Conservation (phyloP, 163 green algal genomes). For the Prototheca cutis region DNA sequence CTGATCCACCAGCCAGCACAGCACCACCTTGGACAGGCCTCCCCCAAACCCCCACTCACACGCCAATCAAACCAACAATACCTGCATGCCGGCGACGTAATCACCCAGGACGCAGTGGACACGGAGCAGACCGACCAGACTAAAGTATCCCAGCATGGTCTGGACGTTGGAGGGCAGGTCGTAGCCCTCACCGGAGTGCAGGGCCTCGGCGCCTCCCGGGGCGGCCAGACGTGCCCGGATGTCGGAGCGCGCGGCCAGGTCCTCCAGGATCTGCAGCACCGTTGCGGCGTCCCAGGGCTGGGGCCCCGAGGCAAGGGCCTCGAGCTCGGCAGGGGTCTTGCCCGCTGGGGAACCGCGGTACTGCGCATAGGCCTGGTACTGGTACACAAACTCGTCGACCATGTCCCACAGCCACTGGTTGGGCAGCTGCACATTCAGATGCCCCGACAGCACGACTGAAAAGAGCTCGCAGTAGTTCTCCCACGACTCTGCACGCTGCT, state of each 20-base stretch:
- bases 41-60: too few species aligned
- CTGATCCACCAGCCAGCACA: too few species aligned
- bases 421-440: conserved; percentile 96
- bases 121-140: conserved; percentile 77
- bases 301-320: conserved; percentile 19
- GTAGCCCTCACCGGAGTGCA: conserved; percentile 67
- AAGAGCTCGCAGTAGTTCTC: conserved; percentile 92
- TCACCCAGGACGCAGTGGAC: conserved; percentile 89
- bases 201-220: conserved; percentile 18
- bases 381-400: conserved; percentile 99
- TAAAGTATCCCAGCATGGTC: conserved; percentile 92
- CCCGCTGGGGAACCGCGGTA: conserved; percentile 61
- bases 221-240: conserved; percentile 26
- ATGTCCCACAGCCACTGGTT: conserved; percentile 98
- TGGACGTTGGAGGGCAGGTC: conserved; percentile 85
- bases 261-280: conserved; percentile 87
- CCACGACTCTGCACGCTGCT: conserved; percentile 75
- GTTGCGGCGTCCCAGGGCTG: conserved; percentile 76
- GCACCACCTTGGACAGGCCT: too few species aligned
- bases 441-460: conserved; percentile 73
- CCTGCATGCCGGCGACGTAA: conserved; percentile 65
- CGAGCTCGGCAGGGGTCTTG: conserved; percentile 55
- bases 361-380: conserved; percentile 82
- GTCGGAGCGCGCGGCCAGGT: conserved; percentile 54
- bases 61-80: too few species aligned